Percentiles rank a stretch among this genome's conserved stretches.
These are phyloP conservation scores for Hygrophorus pudorinus DNA, from an alignment of 768 basidiomycete species.

Conservation along the genomic window DNA sequence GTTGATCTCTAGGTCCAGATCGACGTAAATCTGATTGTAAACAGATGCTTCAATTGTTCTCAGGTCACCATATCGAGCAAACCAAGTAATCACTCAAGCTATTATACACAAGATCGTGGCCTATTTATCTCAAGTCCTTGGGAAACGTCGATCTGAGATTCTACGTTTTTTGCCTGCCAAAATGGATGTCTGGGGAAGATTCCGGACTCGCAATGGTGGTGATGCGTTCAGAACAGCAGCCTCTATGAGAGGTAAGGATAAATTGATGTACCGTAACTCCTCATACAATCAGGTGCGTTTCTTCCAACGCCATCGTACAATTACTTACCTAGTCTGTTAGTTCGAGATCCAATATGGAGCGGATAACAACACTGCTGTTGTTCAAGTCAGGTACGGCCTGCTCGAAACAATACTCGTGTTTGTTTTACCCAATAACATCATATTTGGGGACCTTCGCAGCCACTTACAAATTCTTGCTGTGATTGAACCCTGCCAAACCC, in stretches of 20 bases:
- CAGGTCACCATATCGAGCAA: constrained; percentile 6
- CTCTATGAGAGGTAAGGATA: not conserved
- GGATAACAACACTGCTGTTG: not conserved
- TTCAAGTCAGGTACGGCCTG: constrained; percentile 7
- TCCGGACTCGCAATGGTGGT: constrained; percentile 15
- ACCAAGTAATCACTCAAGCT: constrained; percentile 3
- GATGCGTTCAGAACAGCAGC: constrained; percentile 13
- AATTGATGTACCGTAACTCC: not conserved
- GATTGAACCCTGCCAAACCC: constrained; percentile 9
- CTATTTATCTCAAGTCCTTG: constrained; percentile 11
- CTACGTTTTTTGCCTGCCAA: constrained; percentile 4
- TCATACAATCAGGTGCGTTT: constrained; percentile 2
- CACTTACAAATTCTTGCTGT: constrained; percentile 3
- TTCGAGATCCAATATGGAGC: constrained; percentile 2
- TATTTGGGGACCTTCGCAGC: constrained; percentile 2
- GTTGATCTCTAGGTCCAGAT: not conserved
- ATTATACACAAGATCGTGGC: constrained; percentile 8
- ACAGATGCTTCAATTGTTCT: constrained; percentile 14
- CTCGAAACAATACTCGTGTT: constrained; percentile 11
- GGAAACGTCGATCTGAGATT: not conserved
- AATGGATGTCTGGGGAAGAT: constrained; percentile 17
- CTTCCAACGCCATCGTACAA: not conserved
- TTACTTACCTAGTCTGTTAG: not conserved
- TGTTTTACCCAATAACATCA: not conserved
- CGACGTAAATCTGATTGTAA: not conserved